Evolutionary conservation across 257 asterid genomes (phyloP).

Genomic region (Scutellaria galericulata): DNA sequence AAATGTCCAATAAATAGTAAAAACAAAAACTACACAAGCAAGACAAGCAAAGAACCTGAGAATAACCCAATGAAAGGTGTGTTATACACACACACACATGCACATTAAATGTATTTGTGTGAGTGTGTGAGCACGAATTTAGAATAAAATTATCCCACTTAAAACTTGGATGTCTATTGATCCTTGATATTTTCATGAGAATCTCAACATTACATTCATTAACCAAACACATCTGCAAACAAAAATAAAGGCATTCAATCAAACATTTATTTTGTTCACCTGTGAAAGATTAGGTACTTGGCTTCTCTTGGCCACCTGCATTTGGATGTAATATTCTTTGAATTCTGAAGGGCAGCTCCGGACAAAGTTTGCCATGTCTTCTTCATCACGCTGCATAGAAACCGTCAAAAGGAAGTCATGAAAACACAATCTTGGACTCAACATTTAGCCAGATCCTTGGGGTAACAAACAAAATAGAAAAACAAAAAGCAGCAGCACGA

Average conservation of each 20-base stretch:
- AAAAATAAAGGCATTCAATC: slow-evolving; percentile 6
- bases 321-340: slow-evolving; percentile 92
- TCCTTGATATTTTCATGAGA: slow-evolving; percentile 1
- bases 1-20: not conserved
- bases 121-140: not conserved
- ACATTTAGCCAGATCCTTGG: not conserved
- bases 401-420: not conserved
- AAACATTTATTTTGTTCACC: slow-evolving; percentile 50
- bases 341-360: slow-evolving; percentile 77
- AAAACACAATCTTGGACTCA: not conserved
- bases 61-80: slow-evolving; percentile 4
- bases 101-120: too few species aligned
- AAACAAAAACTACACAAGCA: not conserved
- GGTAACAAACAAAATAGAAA: not conserved
- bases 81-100: not conserved
- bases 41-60: slow-evolving; percentile 11
- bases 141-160: slow-evolving; percentile 1
- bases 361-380: slow-evolving; percentile 81
- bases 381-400: slow-evolving; percentile 81
- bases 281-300: slow-evolving; percentile 90
- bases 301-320: slow-evolving; percentile 99
- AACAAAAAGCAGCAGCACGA: not conserved
- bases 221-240: slow-evolving; percentile 19
- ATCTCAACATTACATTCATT: slow-evolving; percentile 3
- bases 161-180: not conserved